Percentiles rank a stretch among this genome's conserved stretches.
Evolutionary conservation across 2,329 filamentous ascomycete genomes (phyloP).

Genomic region (Aspergillus luchuensis): DNA sequence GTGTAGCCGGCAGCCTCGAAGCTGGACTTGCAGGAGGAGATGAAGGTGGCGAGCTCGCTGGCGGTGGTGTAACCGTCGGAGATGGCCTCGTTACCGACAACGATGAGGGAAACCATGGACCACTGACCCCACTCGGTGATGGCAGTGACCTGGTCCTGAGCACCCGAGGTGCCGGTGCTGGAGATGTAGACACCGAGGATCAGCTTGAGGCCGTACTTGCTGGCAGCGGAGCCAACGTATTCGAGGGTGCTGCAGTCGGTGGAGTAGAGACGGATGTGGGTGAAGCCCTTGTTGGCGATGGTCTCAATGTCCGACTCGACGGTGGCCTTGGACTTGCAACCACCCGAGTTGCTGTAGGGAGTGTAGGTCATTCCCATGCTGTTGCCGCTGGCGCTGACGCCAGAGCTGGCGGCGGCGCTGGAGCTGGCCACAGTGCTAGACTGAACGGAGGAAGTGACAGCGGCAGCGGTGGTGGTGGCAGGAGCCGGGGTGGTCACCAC

Average conservation of each 20-base stretch:
- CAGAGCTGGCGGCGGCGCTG: slow-evolving; percentile 21
- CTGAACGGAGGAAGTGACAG: slow-evolving; percentile 22
- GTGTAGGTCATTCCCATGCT: slow-evolving; percentile 81
- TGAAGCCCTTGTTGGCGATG: slow-evolving; percentile 69
- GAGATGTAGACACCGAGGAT: slow-evolving; percentile 89
- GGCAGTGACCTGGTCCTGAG: slow-evolving; percentile 71
- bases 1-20: slow-evolving; percentile 69
- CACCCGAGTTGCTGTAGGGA: slow-evolving; percentile 61
- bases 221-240: slow-evolving; percentile 70
- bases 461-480: slow-evolving; percentile 24
- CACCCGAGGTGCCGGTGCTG: slow-evolving; percentile 59
- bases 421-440: slow-evolving; percentile 19
- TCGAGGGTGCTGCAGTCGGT: slow-evolving; percentile 84
- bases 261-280: slow-evolving; percentile 78
- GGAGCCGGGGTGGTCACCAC: slow-evolving; percentile 27
- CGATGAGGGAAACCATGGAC: slow-evolving; percentile 74
- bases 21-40: slow-evolving; percentile 64
- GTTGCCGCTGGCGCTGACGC: slow-evolving; percentile 38
- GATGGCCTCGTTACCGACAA: slow-evolving; percentile 89
- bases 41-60: slow-evolving; percentile 67
- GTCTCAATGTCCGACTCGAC: slow-evolving; percentile 62
- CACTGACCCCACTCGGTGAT: slow-evolving; percentile 74
- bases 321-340: slow-evolving; percentile 65
- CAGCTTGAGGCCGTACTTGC: slow-evolving; percentile 69
- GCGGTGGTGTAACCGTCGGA: slow-evolving; percentile 71